phyloP scores from a whole-genome alignment of 163 green algal genomes.

The Botryococcus braunii region DNA sequence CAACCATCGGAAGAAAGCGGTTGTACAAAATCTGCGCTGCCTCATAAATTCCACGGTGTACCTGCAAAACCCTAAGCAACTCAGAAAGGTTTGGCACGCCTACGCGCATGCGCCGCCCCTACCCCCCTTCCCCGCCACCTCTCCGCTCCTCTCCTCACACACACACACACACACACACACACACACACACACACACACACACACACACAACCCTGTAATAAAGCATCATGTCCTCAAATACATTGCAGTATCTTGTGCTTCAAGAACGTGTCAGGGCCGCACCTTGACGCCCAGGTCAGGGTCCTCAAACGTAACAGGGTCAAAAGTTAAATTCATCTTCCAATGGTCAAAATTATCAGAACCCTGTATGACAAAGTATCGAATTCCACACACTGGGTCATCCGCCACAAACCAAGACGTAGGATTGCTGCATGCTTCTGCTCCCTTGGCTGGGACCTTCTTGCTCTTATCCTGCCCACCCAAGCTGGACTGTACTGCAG shows the following conservation, averaged over 20 bases:
- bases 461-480: constrained; percentile 10
- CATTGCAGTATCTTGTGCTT: too few relatives aligned
- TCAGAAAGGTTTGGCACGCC: not conserved
- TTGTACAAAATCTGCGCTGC: constrained; percentile 75
- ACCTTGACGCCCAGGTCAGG: constrained; percentile 39
- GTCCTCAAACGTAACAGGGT: constrained; percentile 91
- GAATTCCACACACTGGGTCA: constrained; percentile 44
- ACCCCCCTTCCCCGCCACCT: too few relatives aligned
- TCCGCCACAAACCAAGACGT: constrained; percentile 64
- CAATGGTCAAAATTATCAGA: constrained; percentile 85
- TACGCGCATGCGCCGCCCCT: not conserved
- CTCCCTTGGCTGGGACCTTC: not conserved
- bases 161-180: too few relatives aligned
- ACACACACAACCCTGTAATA: too few relatives aligned
- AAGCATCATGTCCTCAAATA: too few relatives aligned
- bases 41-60: constrained; percentile 86
- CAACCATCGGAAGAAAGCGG: constrained; percentile 70
- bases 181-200: too few relatives aligned
- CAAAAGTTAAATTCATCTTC: constrained; percentile 93
- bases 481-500: constrained; percentile 29
- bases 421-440: not conserved
- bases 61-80: constrained; percentile 30
- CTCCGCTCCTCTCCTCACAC: too few relatives aligned
- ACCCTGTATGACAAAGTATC: constrained; percentile 87
- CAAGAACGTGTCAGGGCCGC: not conserved